Percentiles rank a stretch among this genome's conserved stretches.
Conservation (phyloP, 768 basidiomycete genomes). For the Lactarius akahatsu region DNA sequence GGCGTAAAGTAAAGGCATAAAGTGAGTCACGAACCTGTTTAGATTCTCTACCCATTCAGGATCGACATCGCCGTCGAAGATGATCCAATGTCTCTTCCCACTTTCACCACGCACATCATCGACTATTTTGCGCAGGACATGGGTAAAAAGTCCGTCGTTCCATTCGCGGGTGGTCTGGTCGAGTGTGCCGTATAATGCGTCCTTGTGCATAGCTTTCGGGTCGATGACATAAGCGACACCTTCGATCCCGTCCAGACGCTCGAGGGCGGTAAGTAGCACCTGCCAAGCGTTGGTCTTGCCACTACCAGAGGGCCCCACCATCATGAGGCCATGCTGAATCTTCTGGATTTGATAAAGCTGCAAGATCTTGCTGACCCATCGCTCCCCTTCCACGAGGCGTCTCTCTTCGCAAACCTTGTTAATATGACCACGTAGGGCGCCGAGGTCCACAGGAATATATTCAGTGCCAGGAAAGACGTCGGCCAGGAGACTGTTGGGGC, state of each 20-base stretch:
- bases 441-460: slow-evolving; percentile 85
- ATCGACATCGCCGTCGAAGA: slow-evolving; percentile 99
- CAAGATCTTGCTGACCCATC: slow-evolving; percentile 93
- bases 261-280: slow-evolving; percentile 85
- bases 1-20: slow-evolving; percentile 5
- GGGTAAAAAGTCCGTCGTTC: slow-evolving; percentile 99
- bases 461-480: slow-evolving; percentile 98
- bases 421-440: slow-evolving; percentile 82
- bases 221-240: slow-evolving; percentile 96
- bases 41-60: slow-evolving; percentile 99
- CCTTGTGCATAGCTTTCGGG: slow-evolving; percentile 99
- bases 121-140: slow-evolving; percentile 95
- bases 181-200: slow-evolving; percentile 94
- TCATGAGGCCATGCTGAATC: slow-evolving; percentile 99
- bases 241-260: slow-evolving; percentile 88
- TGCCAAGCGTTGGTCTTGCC: slow-evolving; percentile 99
- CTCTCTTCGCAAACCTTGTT: slow-evolving; percentile 82
- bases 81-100: slow-evolving; percentile 96
- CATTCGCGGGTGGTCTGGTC: slow-evolving; percentile 98
- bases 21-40: slow-evolving; percentile 68
- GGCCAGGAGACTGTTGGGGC: slow-evolving; percentile 66
- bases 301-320: slow-evolving; percentile 96
- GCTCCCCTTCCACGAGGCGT: slow-evolving; percentile 80
- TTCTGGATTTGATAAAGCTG: slow-evolving; percentile 99
- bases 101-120: slow-evolving; percentile 99